phyloP scores from a whole-genome alignment of 495 filamentous ascomycete genomes.

The Penicillium silybi region DNA sequence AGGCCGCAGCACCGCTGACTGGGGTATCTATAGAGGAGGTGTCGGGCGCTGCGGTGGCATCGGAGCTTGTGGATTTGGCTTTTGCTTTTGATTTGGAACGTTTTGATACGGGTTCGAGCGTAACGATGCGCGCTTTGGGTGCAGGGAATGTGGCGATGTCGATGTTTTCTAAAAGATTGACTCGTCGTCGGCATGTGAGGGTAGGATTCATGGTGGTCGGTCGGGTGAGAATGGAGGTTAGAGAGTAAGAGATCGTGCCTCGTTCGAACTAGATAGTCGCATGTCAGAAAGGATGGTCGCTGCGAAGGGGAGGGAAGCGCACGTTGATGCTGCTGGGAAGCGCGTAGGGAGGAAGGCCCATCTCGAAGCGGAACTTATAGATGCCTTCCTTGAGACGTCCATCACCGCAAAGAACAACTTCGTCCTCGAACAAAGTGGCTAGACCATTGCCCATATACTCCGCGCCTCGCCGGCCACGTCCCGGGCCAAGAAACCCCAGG shows the following conservation, averaged over 20 bases:
- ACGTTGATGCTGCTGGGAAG: constrained; percentile 94
- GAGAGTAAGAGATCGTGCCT: constrained; percentile 85
- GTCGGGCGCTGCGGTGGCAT: constrained; percentile 31
- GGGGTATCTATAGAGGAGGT: constrained; percentile 32
- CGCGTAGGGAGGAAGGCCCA: constrained; percentile 70
- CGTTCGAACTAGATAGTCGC: constrained; percentile 73
- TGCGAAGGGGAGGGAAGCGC: constrained; percentile 30
- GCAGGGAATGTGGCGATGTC: constrained; percentile 55
- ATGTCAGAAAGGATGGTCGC: constrained; percentile 10
- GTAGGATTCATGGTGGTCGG: constrained; percentile 83
- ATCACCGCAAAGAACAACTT: constrained; percentile 85
- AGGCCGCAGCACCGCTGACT: constrained; percentile 21
- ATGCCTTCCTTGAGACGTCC: constrained; percentile 77
- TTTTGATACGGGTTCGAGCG: constrained; percentile 68
- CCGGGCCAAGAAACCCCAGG: constrained; percentile 46
- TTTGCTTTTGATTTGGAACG: constrained; percentile 48
- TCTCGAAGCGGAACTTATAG: constrained; percentile 91
- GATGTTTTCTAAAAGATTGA: constrained; percentile 71
- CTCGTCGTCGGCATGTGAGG: constrained; percentile 70
- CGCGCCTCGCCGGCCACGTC: constrained; percentile 50
- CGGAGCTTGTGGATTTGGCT: constrained; percentile 31
- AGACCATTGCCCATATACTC: constrained; percentile 81
- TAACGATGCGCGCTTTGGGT: constrained; percentile 69
- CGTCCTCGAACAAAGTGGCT: constrained; percentile 85
- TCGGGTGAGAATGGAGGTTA: constrained; percentile 84